A percentile compares a stretch with the other conserved stretches of the same genome.
Evolutionary conservation across 2,329 filamentous ascomycete genomes (phyloP).

Genomic region (Fusarium continuum): DNA sequence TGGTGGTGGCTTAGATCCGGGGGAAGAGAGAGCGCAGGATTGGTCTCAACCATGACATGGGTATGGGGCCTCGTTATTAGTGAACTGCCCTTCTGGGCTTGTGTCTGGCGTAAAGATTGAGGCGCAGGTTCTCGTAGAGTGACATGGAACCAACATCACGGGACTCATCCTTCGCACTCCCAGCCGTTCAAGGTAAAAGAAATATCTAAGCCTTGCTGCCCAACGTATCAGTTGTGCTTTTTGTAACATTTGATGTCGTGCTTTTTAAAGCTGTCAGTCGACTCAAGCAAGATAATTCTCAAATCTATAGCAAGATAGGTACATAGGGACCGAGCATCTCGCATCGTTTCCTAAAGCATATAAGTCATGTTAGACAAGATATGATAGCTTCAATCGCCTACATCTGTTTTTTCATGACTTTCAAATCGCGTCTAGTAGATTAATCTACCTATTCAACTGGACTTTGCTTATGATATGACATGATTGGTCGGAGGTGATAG

Average conservation of each 20-base stretch:
- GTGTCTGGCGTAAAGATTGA: slow-evolving; percentile 30
- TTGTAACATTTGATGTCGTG: background rate
- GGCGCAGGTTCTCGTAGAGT: slow-evolving; percentile 16
- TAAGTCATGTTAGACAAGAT: background rate
- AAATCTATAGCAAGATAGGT: no score
- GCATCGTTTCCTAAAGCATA: no score
- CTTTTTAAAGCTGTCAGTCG: background rate
- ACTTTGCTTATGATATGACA: no score
- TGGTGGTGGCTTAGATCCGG: slow-evolving; percentile 41
- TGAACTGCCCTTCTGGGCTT: slow-evolving; percentile 30
- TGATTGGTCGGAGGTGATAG: no score
- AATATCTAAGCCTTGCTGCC: slow-evolving; percentile 5
- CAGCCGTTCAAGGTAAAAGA: slow-evolving; percentile 3
- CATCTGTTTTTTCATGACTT: no score
- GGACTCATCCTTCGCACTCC: slow-evolving; percentile 18
- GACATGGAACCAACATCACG: slow-evolving; percentile 15
- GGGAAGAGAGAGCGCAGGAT: background rate
- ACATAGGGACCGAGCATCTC: no score
- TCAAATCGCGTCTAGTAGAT: no score
- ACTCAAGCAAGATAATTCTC: background rate
- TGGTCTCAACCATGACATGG: background rate
- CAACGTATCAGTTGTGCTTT: background rate
- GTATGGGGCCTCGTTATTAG: background rate
- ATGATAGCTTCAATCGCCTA: no score
- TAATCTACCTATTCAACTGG: no score